phyloP scores from a whole-genome alignment of 2,329 filamentous ascomycete genomes.

The Xylaria sp. region DNA sequence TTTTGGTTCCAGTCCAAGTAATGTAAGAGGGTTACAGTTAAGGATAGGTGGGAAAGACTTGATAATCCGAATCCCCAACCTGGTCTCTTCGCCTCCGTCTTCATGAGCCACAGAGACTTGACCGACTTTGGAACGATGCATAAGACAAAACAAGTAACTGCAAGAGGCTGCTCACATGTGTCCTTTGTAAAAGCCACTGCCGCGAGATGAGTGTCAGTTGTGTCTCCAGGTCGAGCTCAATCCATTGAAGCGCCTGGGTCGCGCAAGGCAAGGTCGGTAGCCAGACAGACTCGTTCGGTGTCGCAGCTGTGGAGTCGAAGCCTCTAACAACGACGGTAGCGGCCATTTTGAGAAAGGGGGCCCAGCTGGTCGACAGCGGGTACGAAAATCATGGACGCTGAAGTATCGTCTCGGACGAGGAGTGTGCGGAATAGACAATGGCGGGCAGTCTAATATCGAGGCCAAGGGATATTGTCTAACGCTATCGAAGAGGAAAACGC shows the following conservation, averaged over 20 bases:
- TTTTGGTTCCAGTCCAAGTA: conserved; percentile 22
- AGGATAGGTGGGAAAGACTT: background rate
- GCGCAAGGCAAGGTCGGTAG: conserved; percentile 43
- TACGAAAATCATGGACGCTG: conserved; percentile 61
- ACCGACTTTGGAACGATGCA: background rate
- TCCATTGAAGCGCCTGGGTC: conserved; percentile 42
- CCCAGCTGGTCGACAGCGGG: conserved; percentile 49
- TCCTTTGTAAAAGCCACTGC: conserved; percentile 46
- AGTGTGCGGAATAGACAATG: conserved; percentile 26
- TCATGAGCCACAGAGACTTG: background rate
- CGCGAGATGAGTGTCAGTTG: conserved; percentile 48
- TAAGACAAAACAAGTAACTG: conserved; percentile 10
- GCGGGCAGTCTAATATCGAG: conserved; percentile 13
- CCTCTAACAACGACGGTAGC: conserved; percentile 53
- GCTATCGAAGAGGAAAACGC: background rate
- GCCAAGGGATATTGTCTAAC: conserved; percentile 10
- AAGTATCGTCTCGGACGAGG: conserved; percentile 34
- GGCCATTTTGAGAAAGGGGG: conserved; percentile 60
- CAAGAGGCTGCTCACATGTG: conserved; percentile 41
- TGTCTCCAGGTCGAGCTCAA: conserved; percentile 44
- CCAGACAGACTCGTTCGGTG: conserved; percentile 49
- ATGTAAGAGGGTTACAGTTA: background rate
- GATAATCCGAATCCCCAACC: background rate
- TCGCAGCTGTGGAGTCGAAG: conserved; percentile 48
- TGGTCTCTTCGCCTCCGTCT: background rate